A percentile compares a stretch with the other conserved stretches of the same genome.
These are phyloP conservation scores for Exophiala calicioides DNA, from an alignment of 2,329 filamentous ascomycete genomes.

Conservation along the genomic window DNA sequence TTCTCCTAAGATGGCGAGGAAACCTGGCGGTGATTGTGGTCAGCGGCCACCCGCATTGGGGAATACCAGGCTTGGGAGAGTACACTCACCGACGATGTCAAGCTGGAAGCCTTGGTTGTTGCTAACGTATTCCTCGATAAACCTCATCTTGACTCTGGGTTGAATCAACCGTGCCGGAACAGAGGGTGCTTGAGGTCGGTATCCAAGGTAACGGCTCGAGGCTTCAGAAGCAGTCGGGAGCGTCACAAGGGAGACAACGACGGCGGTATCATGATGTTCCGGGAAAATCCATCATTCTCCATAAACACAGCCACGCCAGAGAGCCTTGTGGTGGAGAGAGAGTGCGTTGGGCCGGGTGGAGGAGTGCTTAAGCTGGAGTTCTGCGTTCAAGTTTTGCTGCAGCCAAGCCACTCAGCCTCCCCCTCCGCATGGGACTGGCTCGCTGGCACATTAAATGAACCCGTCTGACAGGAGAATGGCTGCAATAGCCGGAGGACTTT, in stretches of 20 bases:
- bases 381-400: slow-evolving; percentile 9
- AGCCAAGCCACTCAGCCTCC: slow-evolving; percentile 11
- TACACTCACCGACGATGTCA: slow-evolving; percentile 51
- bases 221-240: background rate
- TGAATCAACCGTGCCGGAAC: background rate
- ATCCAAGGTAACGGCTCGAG: no score
- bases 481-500: no score
- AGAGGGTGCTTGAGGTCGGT: no score
- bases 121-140: slow-evolving; percentile 21
- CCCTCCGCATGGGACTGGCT: background rate
- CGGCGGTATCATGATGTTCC: slow-evolving; percentile 3
- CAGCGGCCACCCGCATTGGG: slow-evolving; percentile 1
- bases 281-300: background rate
- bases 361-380: no score
- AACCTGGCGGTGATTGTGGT: slow-evolving; percentile 31
- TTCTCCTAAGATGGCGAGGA: slow-evolving; percentile 56
- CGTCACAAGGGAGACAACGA: background rate
- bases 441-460: background rate
- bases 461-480: no score
- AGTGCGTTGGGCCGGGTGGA: background rate
- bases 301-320: slow-evolving; percentile 9
- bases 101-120: slow-evolving; percentile 46
- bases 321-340: slow-evolving; percentile 1
- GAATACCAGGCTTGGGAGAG: background rate
- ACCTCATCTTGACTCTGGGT: slow-evolving; percentile 19